Evolutionary conservation across 345 rosid genomes (phyloP), one percentile per base, ranked within the genome.

Genomic region (Citrus cavaleriei): DNA sequence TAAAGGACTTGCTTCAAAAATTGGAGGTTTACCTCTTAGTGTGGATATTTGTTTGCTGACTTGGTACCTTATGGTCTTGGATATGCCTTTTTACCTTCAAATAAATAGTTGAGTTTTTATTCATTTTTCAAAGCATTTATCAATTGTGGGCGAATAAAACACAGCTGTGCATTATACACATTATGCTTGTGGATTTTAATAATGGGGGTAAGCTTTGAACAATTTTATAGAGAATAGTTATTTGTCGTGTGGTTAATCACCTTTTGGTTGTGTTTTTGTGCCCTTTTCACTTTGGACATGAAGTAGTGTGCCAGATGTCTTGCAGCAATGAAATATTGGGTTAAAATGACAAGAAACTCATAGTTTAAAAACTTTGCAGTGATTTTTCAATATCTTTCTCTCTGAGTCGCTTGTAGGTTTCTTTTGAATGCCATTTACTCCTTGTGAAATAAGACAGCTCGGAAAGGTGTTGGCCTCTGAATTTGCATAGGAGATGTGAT

Each of bases 1-100:
- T 94, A 35, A 92, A 89, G 80, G 91, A 87, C 72, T 78, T 86
- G 90, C 98, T 96, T 89, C 90, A 89, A 60, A 94, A 88, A 46
- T 65, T 90, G 90, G 97, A 93, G 95, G 98, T 92, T 68, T 73
- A 62, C 74, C 54, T 63, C 51, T 59, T 16, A 9, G 37, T 6
- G 49, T 51, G 35, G 19, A n/a, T 65, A 16, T 68, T 68, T 62
- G 1, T 51, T 61, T 49, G 28, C 21, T 16, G 22, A 64, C n/a
- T 59, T 70, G 35, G 16, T 61, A 40, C 59, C 46, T 58, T 78
- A 65, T 60, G 51, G 58, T 66, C 35, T 51, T 40, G 64, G 49
- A 14, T 75, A 34, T 25, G 12, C 25, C 21, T 63, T 19, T 69
- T 51, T 18, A 12, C 27, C 46, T 51, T 32, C 58, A 57, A 37